Evolutionary conservation across 2,329 filamentous ascomycete species (phyloP).

Genomic region (Sporothrix mexicana): DNA sequence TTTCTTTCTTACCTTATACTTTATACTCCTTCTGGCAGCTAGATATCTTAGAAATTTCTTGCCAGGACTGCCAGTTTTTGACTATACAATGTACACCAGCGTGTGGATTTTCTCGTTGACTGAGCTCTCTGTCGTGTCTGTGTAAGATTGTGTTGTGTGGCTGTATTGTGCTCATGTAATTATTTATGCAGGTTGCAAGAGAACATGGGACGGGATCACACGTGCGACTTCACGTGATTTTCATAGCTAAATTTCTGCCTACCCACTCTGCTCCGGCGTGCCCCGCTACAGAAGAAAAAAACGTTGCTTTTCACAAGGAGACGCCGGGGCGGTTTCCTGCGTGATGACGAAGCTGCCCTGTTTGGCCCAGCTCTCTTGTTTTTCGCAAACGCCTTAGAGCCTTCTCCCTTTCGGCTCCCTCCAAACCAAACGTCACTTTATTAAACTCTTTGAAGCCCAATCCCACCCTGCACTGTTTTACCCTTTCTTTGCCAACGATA

Average conservation of each 20-base stretch:
- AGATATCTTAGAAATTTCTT: constrained; percentile 20
- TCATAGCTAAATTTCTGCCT: not conserved
- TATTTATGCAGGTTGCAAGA: not conserved
- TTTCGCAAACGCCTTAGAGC: not conserved
- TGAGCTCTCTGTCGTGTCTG: not conserved
- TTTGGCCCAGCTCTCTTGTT: not conserved
- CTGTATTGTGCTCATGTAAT: not conserved
- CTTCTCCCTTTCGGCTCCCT: not conserved
- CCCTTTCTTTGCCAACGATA: not conserved
- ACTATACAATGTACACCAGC: constrained; percentile 32
- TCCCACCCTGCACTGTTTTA: constrained; percentile 4
- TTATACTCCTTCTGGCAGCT: constrained; percentile 13
- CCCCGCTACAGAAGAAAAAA: constrained; percentile 28
- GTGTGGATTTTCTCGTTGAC: constrained; percentile 25
- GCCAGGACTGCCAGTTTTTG: constrained; percentile 22
- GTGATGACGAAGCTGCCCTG: constrained; percentile 33
- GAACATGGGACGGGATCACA: not conserved
- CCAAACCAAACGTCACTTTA: constrained; percentile 14
- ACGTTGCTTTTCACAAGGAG: constrained; percentile 24
- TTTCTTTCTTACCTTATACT: not conserved
- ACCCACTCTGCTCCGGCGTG: constrained; percentile 16
- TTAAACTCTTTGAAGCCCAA: not conserved
- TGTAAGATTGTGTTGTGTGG: not conserved
- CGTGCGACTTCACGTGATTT: constrained; percentile 21
- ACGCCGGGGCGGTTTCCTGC: constrained; percentile 25